Evolutionary conservation across 371 early-diverging fungal species (phyloP).

Genomic region (Paramicrosporidium saccamoebae): DNA sequence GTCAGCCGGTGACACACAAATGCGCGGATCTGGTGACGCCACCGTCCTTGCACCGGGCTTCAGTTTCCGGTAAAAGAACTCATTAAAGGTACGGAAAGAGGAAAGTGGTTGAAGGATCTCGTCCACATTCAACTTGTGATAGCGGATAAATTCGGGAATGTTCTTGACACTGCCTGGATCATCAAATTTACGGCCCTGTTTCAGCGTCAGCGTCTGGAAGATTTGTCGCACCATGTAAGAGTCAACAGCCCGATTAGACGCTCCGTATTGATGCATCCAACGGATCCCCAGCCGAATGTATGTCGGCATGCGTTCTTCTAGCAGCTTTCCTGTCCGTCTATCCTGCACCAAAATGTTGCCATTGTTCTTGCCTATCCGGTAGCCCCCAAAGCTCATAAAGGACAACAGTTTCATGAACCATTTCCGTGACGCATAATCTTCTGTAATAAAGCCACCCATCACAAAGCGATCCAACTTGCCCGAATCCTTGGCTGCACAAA

Average conservation of each 20-base stretch:
- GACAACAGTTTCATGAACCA: slow-evolving; percentile 41
- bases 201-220: slow-evolving; percentile 18
- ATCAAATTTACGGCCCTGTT: slow-evolving; percentile 41
- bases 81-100: slow-evolving; percentile 36
- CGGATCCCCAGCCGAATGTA: slow-evolving; percentile 54
- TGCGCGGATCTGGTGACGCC: slow-evolving; percentile 16
- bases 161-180: slow-evolving; percentile 22
- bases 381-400: slow-evolving; percentile 32
- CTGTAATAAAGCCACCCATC: slow-evolving; percentile 38
- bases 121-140: slow-evolving; percentile 19
- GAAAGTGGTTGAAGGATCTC: slow-evolving; percentile 24
- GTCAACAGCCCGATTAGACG: slow-evolving; percentile 4
- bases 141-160: slow-evolving; percentile 34
- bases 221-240: slow-evolving; percentile 4
- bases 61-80: slow-evolving; percentile 54
- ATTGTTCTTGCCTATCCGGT: slow-evolving; percentile 25
- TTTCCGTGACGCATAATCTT: slow-evolving; percentile 31
- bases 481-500: slow-evolving; percentile 22
- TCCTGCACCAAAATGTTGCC: slow-evolving; percentile 48
- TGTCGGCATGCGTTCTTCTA: slow-evolving; percentile 48
- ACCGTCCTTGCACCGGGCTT: slow-evolving; percentile 26
- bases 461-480: slow-evolving; percentile 20
- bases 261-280: slow-evolving; percentile 13
- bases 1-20: slow-evolving; percentile 43
- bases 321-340: slow-evolving; percentile 21